A percentile compares a stretch with the other conserved stretches of the same genome.
Conservation (phyloP, 2,329 filamentous ascomycete genomes). For the Drechslerella coelobrocha region DNA sequence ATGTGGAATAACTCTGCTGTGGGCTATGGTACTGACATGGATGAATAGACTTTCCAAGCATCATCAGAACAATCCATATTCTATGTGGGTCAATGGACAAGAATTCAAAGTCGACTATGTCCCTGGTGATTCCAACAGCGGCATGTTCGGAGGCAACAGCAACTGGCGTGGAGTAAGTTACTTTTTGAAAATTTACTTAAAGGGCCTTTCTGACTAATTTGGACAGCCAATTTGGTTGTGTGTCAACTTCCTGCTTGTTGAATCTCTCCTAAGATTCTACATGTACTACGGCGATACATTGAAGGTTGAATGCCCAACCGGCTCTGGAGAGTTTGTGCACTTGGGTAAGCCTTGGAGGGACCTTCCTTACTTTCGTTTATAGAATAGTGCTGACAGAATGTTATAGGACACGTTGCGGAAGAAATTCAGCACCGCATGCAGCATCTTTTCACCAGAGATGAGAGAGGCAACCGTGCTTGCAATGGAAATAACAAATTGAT, state of each 20-base stretch:
- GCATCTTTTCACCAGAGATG: conserved; percentile 83
- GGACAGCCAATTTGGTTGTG: conserved; percentile 82
- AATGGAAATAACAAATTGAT: conserved; percentile 83
- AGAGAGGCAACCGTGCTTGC: conserved; percentile 86
- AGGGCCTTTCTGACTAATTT: background rate
- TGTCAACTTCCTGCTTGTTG: conserved; percentile 92
- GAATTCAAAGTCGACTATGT: conserved; percentile 87
- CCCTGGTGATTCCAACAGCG: conserved; percentile 93
- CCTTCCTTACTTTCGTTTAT: background rate
- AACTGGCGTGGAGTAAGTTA: conserved; percentile 78
- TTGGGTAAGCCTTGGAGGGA: conserved; percentile 64
- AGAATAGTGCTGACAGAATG: conserved; percentile 2
- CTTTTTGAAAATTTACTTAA: background rate
- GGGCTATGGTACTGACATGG: conserved; percentile 9
- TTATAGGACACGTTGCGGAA: conserved; percentile 76
- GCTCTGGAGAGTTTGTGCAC: conserved; percentile 94
- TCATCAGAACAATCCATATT: conserved; percentile 87
- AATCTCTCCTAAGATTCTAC: conserved; percentile 92
- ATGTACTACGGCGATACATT: conserved; percentile 91
- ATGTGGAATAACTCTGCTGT: background rate
- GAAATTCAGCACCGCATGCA: conserved; percentile 94
- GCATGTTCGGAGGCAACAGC: conserved; percentile 94
- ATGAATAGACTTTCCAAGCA: conserved; percentile 74
- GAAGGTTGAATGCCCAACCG: conserved; percentile 90
- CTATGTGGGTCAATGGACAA: conserved; percentile 95